Evolutionary conservation across 139 green algal species (phyloP).

Genomic region (Chlamydomonas eustigma): DNA sequence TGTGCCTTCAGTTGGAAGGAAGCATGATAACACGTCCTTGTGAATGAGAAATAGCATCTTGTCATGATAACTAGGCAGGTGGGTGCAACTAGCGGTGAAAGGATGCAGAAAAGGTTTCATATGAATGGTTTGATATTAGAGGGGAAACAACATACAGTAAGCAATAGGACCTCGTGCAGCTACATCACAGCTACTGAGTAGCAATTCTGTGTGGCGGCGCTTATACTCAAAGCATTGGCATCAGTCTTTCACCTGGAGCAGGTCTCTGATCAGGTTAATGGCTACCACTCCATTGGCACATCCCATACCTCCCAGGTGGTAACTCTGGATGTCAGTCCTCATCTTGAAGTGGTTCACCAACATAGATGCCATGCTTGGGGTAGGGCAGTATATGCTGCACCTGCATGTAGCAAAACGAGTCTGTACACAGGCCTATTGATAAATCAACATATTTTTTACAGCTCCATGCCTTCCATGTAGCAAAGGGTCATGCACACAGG

Average conservation of each 20-base stretch:
- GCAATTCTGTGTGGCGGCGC: not conserved
- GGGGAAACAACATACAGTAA: not conserved
- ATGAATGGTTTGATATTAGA: too few relatives aligned
- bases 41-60: too few relatives aligned
- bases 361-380: constrained; percentile 66
- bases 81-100: not conserved
- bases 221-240: not conserved
- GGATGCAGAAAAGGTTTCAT: not conserved
- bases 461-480: too few relatives aligned
- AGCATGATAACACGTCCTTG: too few relatives aligned
- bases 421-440: too few relatives aligned
- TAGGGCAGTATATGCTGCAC: constrained; percentile 69
- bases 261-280: constrained; percentile 64
- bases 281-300: constrained; percentile 53
- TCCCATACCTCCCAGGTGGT: constrained; percentile 54
- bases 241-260: constrained; percentile 42
- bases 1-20: constrained; percentile 49
- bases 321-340: constrained; percentile 49
- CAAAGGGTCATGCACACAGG: not conserved
- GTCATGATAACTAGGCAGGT: too few relatives aligned
- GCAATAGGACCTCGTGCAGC: not conserved
- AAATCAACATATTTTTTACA: too few relatives aligned
- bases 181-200: not conserved
- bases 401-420: constrained; percentile 6
- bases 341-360: constrained; percentile 62